These are phyloP conservation scores for Trichocladium antarcticum DNA, from an alignment of 495 filamentous ascomycete genomes.

Conservation along the genomic window DNA sequence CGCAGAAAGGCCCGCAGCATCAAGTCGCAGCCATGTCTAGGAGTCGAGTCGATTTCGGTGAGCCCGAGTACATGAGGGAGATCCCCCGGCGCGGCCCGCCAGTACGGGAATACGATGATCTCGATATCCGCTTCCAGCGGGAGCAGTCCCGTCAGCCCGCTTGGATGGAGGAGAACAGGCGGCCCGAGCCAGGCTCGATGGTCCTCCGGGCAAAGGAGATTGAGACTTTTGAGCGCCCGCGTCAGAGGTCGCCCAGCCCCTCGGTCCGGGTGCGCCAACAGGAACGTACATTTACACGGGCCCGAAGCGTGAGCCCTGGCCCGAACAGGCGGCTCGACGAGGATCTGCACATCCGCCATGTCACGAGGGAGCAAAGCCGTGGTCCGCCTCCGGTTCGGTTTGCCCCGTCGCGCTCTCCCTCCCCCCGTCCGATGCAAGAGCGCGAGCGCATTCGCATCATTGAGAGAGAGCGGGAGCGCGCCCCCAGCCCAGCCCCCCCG, in stretches of 20 bases:
- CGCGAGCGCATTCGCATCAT: slow-evolving; percentile 34
- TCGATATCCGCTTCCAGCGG: slow-evolving; percentile 28
- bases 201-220: slow-evolving; percentile 37
- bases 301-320: slow-evolving; percentile 27
- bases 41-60: slow-evolving; percentile 33
- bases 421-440: slow-evolving; percentile 34
- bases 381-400: slow-evolving; percentile 22
- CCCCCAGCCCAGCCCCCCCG: slow-evolving; percentile 35
- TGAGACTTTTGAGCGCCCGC: slow-evolving; percentile 33
- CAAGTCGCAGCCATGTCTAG: slow-evolving; percentile 19
- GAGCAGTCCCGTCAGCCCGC: slow-evolving; percentile 30
- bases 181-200: slow-evolving; percentile 29
- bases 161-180: slow-evolving; percentile 32
- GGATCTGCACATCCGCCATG: slow-evolving; percentile 20
- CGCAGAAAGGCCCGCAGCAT: neutral
- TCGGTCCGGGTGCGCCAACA: slow-evolving; percentile 23
- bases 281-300: slow-evolving; percentile 24
- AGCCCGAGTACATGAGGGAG: slow-evolving; percentile 34
- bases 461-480: slow-evolving; percentile 32
- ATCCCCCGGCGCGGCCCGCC: slow-evolving; percentile 18
- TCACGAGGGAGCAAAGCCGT: slow-evolving; percentile 23
- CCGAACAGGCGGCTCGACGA: slow-evolving; percentile 21
- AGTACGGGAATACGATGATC: slow-evolving; percentile 28
- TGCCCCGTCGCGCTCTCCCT: slow-evolving; percentile 34
- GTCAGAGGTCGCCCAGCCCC: slow-evolving; percentile 36